Conservation (phyloP, 2,329 filamentous ascomycete genomes). For the Seiridium cupressi region DNA sequence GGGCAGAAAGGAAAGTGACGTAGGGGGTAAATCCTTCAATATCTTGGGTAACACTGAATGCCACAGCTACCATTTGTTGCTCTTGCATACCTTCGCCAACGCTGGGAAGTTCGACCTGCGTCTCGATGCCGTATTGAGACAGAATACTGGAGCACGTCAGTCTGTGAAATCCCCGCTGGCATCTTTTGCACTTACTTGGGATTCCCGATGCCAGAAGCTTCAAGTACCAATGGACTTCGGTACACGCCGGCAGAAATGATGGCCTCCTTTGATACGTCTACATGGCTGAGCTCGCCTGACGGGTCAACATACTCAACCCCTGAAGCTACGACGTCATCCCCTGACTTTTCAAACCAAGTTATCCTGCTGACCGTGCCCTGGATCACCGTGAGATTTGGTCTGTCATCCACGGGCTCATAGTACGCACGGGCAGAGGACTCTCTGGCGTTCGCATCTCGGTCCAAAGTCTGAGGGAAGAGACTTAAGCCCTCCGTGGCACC, state of each 20-base stretch:
- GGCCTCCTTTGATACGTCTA: neutral
- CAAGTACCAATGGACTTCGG: slow-evolving; percentile 38
- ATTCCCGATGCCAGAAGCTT: slow-evolving; percentile 47
- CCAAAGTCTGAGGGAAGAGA: slow-evolving; percentile 37
- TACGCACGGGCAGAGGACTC: slow-evolving; percentile 41
- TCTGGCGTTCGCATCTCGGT: slow-evolving; percentile 32
- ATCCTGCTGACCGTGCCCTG: slow-evolving; percentile 33
- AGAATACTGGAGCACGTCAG: slow-evolving; percentile 24
- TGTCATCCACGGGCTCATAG: slow-evolving; percentile 34
- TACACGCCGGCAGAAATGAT: neutral
- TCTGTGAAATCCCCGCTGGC: too few relatives aligned
- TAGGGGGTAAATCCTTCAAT: slow-evolving; percentile 7
- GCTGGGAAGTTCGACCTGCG: slow-evolving; percentile 39
- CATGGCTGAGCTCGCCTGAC: slow-evolving; percentile 25
- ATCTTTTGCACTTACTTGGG: slow-evolving; percentile 8
- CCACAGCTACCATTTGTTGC: slow-evolving; percentile 32
- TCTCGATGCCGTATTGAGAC: slow-evolving; percentile 34
- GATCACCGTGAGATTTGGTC: slow-evolving; percentile 36
- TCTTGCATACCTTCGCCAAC: slow-evolving; percentile 45
- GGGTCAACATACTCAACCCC: slow-evolving; percentile 35
- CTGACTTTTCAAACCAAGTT: slow-evolving; percentile 20
- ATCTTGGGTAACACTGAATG: slow-evolving; percentile 9
- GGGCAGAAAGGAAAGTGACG: slow-evolving; percentile 12
- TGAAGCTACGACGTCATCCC: slow-evolving; percentile 19
- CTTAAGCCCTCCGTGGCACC: slow-evolving; percentile 36